Conservation (phyloP, 495 filamentous ascomycete species). For the Aspergillus affinis region DNA sequence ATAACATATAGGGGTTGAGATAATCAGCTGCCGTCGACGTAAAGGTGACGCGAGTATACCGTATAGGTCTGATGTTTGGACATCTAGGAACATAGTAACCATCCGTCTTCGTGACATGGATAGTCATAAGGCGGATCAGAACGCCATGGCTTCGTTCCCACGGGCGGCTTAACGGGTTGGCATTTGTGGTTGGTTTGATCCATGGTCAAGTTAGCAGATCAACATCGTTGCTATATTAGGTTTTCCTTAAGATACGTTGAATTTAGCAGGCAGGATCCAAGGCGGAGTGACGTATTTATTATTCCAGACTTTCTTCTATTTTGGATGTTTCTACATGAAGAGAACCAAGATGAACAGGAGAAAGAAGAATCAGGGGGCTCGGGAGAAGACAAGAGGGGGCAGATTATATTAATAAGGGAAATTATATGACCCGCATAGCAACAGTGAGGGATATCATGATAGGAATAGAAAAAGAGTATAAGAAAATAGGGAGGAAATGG, state of each 20-base stretch:
- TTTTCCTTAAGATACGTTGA: too few relatives aligned
- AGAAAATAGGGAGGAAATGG: constrained; percentile 6
- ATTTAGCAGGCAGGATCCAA: background rate
- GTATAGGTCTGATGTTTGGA: too few relatives aligned
- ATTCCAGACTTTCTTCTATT: constrained; percentile 22
- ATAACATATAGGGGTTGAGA: too few relatives aligned
- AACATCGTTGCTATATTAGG: too few relatives aligned
- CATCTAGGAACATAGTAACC: too few relatives aligned
- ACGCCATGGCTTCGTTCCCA: too few relatives aligned
- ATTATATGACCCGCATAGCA: constrained; percentile 30
- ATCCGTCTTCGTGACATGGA: too few relatives aligned
- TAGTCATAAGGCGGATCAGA: too few relatives aligned
- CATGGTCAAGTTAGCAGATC: background rate
- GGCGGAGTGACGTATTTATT: constrained; percentile 11
- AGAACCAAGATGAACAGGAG: constrained; percentile 5
- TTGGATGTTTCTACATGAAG: constrained; percentile 21
- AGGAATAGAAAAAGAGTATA: constrained; percentile 18
- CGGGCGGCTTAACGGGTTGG: too few relatives aligned
- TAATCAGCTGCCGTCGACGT: too few relatives aligned
- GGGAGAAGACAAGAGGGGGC: constrained; percentile 18
- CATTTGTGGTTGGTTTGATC: too few relatives aligned
- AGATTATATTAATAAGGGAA: constrained; percentile 37
- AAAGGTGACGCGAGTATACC: too few relatives aligned
- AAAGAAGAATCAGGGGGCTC: constrained; percentile 10
- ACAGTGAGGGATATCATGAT: constrained; percentile 41